Evolutionary conservation across 73 alveolate genomes (phyloP), one percentile per base, ranked within the genome.

Genomic region (Urostyla sp.): DNA sequence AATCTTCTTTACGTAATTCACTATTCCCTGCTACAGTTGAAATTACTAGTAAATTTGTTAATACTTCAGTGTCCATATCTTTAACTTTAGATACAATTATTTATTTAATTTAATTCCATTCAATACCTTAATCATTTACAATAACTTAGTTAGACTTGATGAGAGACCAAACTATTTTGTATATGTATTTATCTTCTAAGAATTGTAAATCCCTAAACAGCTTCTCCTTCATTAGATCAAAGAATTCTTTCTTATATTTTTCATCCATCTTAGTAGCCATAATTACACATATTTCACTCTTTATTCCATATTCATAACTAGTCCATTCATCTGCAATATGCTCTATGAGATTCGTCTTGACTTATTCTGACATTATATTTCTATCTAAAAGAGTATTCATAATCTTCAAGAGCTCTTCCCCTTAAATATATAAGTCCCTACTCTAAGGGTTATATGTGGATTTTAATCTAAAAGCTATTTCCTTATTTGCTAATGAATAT

Each of bases 141-240:
- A 24, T 40, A 0, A 57, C 26, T 20, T 0, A 38, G 30, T 75
- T 55, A 10, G 87, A 61, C 58, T 75, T 75, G 24, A 58, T 31
- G 45, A 53, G 3, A 15, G 87, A 57, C 87, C 87, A 75, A 0
- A 75, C 37, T 3, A 75, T 20, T 40, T 75, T 75, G 43, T 75
- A 75, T 51, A 56, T 37, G 15, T 16, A 15, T 24, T 75, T 79
- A 15, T 34, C 27, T 26, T 57, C 44, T 15, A 75, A 27, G 24
- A 36, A 54, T 7, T 18, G 18, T 1, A 75, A 21, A 45, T 75
- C 87, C 45, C 36, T 75, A 36, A 75, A 15, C 27, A 75, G 45
- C 59, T 75, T 75, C 6, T 59, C 77, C 34, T 57, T 75, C 26
- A 56, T 38, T 1, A 16, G 36, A 13, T 36, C 37, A 31, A 75